Base-by-base conservation (phyloP, 1,139 yeast species). In the Protomyces inouyei region DNA sequence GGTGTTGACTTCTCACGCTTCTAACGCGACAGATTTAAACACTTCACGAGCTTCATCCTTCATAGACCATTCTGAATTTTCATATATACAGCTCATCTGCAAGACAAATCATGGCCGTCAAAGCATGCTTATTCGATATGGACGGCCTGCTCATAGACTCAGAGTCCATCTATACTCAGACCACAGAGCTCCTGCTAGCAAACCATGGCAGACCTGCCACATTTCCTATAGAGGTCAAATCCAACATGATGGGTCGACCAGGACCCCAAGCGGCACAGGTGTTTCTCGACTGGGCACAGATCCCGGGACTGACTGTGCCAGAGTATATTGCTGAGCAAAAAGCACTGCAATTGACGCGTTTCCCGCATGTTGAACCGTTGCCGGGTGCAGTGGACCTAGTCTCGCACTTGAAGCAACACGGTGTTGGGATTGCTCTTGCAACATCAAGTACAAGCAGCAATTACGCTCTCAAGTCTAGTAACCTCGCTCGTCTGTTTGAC, bases 351-450 rank as follows among this genome's bases (percentile, higher is more conserved):
- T 71, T 71, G 54, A 69, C 71, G 52, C 78, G 78, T 69, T 93
- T 97, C 96, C 80, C 80, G 16, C 78, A 77, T 14, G 79, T 89
- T 52, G 71, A 77, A 55, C 87, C 88, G 73, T 76, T 93, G 71
- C 97, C 97, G 0, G 98, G 98, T 5, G 97, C 96, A 0, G 72
- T 79, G 59, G 91, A 87, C 68, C 76, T 93, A 63, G 73, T 93
- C 53, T 70, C 79, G 57, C 76, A 82, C 68, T 78, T 92, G 67
- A 74, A 78, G 71, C 68, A 71, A 23, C 76, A 78, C 8, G 74
- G 79, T 1, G 75, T 92, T 36, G 98, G 98, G 1, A 82, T 91
- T 68, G 97, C 96, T 0, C 80, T 93, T 64, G 97, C 97, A n/a
- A 92, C 98, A 1, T 88, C 96, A 9, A 89, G 97, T 1, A 82